Conservation (phyloP, 2,329 filamentous ascomycete species). For the Aspergillus luchuensis region DNA sequence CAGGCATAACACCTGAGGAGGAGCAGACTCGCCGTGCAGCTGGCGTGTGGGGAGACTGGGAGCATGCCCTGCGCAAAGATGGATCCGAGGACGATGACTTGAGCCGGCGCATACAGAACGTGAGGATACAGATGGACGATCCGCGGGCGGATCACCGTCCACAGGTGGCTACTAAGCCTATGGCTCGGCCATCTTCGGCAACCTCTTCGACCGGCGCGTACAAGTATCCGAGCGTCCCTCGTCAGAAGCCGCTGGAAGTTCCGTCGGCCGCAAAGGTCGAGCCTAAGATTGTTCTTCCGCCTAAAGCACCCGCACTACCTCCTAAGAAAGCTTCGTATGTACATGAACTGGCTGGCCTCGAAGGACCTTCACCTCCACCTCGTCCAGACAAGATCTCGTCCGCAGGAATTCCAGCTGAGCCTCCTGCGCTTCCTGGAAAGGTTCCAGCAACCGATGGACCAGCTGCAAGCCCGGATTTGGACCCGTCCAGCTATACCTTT, state of each 20-base stretch:
- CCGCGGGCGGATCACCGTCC: conserved; percentile 14
- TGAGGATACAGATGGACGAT: conserved; percentile 46
- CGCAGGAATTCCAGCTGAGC: conserved; percentile 16
- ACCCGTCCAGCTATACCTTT: conserved; percentile 69
- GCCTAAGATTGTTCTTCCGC: conserved; percentile 19
- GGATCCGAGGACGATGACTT: conserved; percentile 45
- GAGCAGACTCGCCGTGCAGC: conserved; percentile 58
- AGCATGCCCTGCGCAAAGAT: conserved; percentile 45
- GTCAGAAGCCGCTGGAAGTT: conserved; percentile 34
- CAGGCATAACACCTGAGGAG: conserved; percentile 60
- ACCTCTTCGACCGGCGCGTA: conserved; percentile 35
- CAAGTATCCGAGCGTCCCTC: conserved; percentile 48
- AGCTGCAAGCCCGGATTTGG: conserved; percentile 30
- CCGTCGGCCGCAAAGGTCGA: conserved; percentile 23
- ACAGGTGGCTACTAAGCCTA: conserved; percentile 12
- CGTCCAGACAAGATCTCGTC: conserved; percentile 31
- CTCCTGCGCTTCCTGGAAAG: conserved; percentile 32
- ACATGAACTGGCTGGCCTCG: conserved; percentile 18
- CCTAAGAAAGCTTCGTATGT: conserved; percentile 37
- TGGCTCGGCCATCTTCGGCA: conserved; percentile 19
- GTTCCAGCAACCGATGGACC: conserved; percentile 16
- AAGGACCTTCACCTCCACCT: conserved; percentile 26
- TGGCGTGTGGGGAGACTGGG: conserved; percentile 58
- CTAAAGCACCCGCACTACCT: conserved; percentile 40
- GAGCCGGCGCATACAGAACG: conserved; percentile 55